phyloP scores from a whole-genome alignment of 1,139 yeast species.

The Diutina siamensis region DNA sequence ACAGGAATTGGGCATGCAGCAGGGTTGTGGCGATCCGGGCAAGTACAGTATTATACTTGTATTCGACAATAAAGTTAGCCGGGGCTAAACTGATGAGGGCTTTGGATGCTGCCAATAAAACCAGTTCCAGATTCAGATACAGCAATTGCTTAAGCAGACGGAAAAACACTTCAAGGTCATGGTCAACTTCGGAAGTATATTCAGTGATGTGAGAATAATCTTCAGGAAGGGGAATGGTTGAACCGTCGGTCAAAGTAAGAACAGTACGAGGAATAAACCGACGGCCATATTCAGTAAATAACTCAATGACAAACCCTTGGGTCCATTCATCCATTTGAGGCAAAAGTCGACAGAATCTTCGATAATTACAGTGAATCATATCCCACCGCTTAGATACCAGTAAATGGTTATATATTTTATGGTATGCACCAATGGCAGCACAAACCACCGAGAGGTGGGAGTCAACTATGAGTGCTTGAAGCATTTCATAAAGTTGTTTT shows the following conservation, averaged over 20 bases:
- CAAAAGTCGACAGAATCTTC: constrained; percentile 47
- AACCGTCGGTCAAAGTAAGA: background rate
- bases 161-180: constrained; percentile 47
- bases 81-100: constrained; percentile 46
- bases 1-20: constrained; percentile 20
- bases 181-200: constrained; percentile 23
- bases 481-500: constrained; percentile 1
- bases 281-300: constrained; percentile 58
- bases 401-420: constrained; percentile 20
- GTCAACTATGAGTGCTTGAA: constrained; percentile 32
- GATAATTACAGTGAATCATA: constrained; percentile 59
- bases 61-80: constrained; percentile 33
- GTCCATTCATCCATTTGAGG: constrained; percentile 64
- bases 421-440: constrained; percentile 50
- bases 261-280: constrained; percentile 44
- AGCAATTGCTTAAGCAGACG: constrained; percentile 32
- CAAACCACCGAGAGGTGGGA: constrained; percentile 58
- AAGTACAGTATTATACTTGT: constrained; percentile 39
- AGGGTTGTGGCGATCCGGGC: constrained; percentile 26
- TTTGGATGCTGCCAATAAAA: constrained; percentile 49
- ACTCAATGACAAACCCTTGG: constrained; percentile 48
- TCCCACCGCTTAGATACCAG: constrained; percentile 40
- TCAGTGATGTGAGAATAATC: background rate
- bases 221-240: background rate
- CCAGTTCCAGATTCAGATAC: constrained; percentile 45